phyloP scores from a whole-genome alignment of 257 asterid genomes.

The Datura wrightii region DNA sequence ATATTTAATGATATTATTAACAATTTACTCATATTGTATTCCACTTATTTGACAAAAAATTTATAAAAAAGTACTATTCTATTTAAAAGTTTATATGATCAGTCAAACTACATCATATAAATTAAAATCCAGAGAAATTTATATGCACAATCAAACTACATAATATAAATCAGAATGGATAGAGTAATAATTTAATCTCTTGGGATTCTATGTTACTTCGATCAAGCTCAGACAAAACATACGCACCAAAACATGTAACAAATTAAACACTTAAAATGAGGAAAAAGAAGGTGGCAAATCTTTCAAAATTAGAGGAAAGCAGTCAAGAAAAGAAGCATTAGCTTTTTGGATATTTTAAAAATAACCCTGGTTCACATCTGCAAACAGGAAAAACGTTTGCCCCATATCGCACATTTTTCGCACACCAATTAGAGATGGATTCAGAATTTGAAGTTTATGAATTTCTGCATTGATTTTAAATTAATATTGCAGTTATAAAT shows the following conservation, averaged over 20 bases:
- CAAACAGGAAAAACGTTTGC: neutral
- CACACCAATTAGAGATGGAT: fast-evolving
- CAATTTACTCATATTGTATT: too few relatives aligned
- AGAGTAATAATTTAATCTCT: conserved; percentile 32
- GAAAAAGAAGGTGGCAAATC: conserved; percentile 25
- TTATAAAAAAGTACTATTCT: too few relatives aligned
- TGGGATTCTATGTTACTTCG: conserved; percentile 52
- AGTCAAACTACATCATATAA: too few relatives aligned
- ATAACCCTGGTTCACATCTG: neutral
- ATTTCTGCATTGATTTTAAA: neutral
- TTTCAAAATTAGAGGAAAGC: conserved; percentile 27
- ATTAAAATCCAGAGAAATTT: too few relatives aligned
- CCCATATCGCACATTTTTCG: neutral
- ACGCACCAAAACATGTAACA: conserved; percentile 41
- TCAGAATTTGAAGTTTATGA: neutral
- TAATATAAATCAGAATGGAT: too few relatives aligned
- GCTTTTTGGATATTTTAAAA: neutral
- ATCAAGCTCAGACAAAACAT: conserved; percentile 41
- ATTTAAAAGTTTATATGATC: too few relatives aligned
- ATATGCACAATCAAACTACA: too few relatives aligned
- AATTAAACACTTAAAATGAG: conserved; percentile 41
- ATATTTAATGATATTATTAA: too few relatives aligned
- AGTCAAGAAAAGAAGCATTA: conserved; percentile 24
- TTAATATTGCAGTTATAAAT: neutral
- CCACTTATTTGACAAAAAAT: too few relatives aligned